Evolutionary conservation across 768 basidiomycete species (phyloP).

Genomic region (Tylopilus rubrobrunneus): DNA sequence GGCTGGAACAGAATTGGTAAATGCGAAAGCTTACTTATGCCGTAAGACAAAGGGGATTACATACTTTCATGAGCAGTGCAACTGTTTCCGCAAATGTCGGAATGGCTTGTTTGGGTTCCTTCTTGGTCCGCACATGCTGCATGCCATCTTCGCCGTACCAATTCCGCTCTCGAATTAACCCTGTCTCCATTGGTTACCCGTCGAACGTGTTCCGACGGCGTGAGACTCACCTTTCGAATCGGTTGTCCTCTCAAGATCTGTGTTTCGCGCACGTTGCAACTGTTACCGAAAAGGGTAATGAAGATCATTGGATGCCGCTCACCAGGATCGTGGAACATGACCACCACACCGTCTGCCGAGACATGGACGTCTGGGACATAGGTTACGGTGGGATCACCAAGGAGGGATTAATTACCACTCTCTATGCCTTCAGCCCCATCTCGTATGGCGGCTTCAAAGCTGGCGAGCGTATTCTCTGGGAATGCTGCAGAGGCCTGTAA

Average conservation of each 20-base stretch:
- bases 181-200: slow-evolving; percentile 34
- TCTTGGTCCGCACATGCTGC: slow-evolving; percentile 74
- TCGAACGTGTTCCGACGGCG: slow-evolving; percentile 23
- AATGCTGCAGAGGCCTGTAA: slow-evolving; percentile 76
- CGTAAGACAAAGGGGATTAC: slow-evolving; percentile 15
- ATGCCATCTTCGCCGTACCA: slow-evolving; percentile 74
- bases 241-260: slow-evolving; percentile 79
- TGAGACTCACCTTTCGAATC: slow-evolving; percentile 53
- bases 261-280: slow-evolving; percentile 20
- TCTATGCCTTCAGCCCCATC: slow-evolving; percentile 97
- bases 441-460: slow-evolving; percentile 91
- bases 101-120: slow-evolving; percentile 80
- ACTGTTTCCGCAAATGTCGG: slow-evolving; percentile 89
- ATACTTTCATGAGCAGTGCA: slow-evolving; percentile 71
- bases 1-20: slow-evolving; percentile 39
- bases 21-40: slow-evolving; percentile 5
- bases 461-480: slow-evolving; percentile 94
- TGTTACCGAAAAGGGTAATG: slow-evolving; percentile 21
- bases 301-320: slow-evolving; percentile 22
- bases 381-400: slow-evolving; percentile 46
- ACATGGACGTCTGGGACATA: slow-evolving; percentile 86
- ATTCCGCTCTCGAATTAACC: slow-evolving; percentile 60
- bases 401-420: slow-evolving; percentile 71
- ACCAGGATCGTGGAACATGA: slow-evolving; percentile 97
- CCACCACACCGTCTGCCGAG: slow-evolving; percentile 77